phyloP scores from a whole-genome alignment of 2,329 filamentous ascomycete species.

The Lecanicillium sp. region DNA sequence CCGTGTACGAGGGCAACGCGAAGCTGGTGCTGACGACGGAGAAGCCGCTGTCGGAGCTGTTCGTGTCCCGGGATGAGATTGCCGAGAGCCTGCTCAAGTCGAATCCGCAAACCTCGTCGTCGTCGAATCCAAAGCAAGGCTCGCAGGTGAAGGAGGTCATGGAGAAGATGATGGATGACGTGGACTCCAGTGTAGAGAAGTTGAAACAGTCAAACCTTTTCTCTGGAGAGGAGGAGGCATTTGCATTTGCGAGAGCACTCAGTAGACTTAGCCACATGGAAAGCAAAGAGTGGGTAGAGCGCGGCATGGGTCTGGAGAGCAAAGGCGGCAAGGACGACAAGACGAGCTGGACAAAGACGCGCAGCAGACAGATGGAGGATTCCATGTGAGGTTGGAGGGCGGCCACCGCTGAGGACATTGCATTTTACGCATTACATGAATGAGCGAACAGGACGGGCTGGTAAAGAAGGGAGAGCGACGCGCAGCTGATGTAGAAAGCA shows the following conservation, averaged over 20 bases:
- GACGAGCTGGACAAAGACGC: conserved; percentile 57
- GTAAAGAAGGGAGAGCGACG: no score
- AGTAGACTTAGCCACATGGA: conserved; percentile 88
- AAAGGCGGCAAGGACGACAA: conserved; percentile 57
- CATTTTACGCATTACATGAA: no score
- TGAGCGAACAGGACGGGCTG: no score
- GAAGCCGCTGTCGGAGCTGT: conserved; percentile 77
- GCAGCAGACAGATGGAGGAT: conserved; percentile 62
- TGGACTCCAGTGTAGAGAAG: conserved; percentile 76
- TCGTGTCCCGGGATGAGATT: conserved; percentile 67
- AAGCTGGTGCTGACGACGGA: conserved; percentile 91
- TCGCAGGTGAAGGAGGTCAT: conserved; percentile 58
- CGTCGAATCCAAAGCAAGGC: conserved; percentile 2
- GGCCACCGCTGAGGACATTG: no score
- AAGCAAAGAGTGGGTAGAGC: conserved; percentile 87
- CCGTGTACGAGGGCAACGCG: conserved; percentile 86
- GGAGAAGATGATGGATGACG: conserved; percentile 77
- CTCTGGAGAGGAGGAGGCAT: conserved; percentile 89
- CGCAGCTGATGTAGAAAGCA: no score
- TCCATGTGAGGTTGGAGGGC: conserved; percentile 43
- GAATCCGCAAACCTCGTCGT: conserved; percentile 28
- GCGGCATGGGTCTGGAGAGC: conserved; percentile 61
- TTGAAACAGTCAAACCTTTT: conserved; percentile 84
- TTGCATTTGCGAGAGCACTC: conserved; percentile 87
- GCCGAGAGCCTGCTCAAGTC: conserved; percentile 47